Conservation (phyloP, 257 asterid species). For the Plectranthus barbatus region DNA sequence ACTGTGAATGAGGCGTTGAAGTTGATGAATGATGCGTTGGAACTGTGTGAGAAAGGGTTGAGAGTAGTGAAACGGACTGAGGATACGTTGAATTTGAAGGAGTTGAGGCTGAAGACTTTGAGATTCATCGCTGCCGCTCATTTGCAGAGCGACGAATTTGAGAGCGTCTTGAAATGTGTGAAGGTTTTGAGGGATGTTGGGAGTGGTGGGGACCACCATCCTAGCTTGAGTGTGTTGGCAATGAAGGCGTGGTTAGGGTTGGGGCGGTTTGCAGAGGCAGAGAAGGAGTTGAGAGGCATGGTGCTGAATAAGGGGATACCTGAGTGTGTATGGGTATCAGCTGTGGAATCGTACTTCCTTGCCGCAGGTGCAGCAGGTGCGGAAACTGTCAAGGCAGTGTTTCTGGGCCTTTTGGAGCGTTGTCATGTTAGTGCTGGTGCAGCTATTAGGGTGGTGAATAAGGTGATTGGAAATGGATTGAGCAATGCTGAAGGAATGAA, state of each 20-base stretch:
- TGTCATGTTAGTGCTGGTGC: constrained; percentile 83
- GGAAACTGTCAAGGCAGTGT: constrained; percentile 73
- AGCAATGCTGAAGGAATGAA: constrained; percentile 53
- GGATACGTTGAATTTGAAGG: constrained; percentile 70
- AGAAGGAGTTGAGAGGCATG: constrained; percentile 91
- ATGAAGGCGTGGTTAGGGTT: constrained; percentile 98
- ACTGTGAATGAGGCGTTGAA: constrained; percentile 65
- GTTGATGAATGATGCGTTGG: constrained; percentile 84
- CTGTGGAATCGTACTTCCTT: constrained; percentile 81
- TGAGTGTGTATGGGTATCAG: constrained; percentile 95
- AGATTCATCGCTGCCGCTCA: constrained; percentile 88
- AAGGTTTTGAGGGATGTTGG: constrained; percentile 77
- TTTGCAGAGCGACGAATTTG: constrained; percentile 87
- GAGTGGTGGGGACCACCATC: constrained; percentile 64
- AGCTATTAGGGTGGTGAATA: constrained; percentile 71
- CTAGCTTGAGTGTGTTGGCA: constrained; percentile 87
- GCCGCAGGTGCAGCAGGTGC: constrained; percentile 87
- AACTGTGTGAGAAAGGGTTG: constrained; percentile 86
- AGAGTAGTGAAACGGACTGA: constrained; percentile 70
- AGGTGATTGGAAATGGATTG: constrained; percentile 60
- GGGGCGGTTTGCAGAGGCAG: constrained; percentile 74
- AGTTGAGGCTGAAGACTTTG: constrained; percentile 66
- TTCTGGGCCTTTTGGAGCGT: constrained; percentile 76
- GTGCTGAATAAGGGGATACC: constrained; percentile 78
- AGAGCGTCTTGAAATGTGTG: constrained; percentile 85